Evolutionary conservation across 805 yeast genomes (phyloP).

Genomic region (Ogataea sp.): DNA sequence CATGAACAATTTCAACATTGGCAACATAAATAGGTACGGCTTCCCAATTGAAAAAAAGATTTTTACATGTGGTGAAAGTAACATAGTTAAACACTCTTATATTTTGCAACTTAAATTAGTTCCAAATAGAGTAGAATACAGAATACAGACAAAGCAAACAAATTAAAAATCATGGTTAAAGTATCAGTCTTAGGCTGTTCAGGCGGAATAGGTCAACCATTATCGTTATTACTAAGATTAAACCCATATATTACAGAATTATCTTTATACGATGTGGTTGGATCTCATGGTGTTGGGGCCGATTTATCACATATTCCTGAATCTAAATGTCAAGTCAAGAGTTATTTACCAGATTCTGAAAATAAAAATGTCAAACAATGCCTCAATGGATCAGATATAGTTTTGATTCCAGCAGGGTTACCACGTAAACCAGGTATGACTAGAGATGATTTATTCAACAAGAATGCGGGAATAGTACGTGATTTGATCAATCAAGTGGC

Average conservation of each 20-base stretch:
- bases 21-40: no score
- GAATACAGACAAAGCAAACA: not conserved
- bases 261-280: constrained; percentile 78
- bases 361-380: constrained; percentile 30
- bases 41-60: no score
- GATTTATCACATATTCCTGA: constrained; percentile 71
- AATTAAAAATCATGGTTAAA: constrained; percentile 30
- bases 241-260: constrained; percentile 54
- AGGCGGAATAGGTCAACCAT: constrained; percentile 92
- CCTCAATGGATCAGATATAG: constrained; percentile 38
- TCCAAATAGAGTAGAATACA: no score
- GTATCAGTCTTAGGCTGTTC: constrained; percentile 87
- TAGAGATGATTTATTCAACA: constrained; percentile 52
- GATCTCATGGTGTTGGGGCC: constrained; percentile 80
- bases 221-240: constrained; percentile 72
- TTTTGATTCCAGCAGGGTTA: constrained; percentile 53
- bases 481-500: constrained; percentile 45
- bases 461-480: constrained; percentile 47
- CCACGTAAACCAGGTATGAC: constrained; percentile 64
- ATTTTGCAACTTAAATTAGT: no score
- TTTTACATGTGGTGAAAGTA: no score
- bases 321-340: constrained; percentile 14
- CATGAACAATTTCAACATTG: no score
- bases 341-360: constrained; percentile 16
- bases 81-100: no score